Evolutionary conservation across 192 early-diverging fungal species (phyloP), one percentile per base, ranked within the genome.

Genomic region (Diversispora epigaea): DNA sequence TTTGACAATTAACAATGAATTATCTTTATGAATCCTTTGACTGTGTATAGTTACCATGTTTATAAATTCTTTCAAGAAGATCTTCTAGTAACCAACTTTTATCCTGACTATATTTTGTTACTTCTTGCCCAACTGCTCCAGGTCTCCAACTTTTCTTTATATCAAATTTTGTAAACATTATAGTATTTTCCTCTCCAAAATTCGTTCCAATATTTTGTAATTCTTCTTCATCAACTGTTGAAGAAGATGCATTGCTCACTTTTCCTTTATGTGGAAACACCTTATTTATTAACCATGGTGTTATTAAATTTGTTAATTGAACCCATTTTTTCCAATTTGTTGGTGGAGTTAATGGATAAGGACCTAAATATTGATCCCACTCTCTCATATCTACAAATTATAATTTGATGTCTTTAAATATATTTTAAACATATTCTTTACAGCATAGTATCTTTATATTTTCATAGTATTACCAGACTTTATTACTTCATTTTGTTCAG

Each of bases 21-120:
- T n/a, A n/a, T n/a, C n/a, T n/a, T n/a, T n/a, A n/a, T n/a, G n/a
- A n/a, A n/a, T n/a, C n/a, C n/a, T n/a, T n/a, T n/a, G n/a, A n/a
- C n/a, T 32, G 25, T 32, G 25, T 32, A 32, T 32, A 32, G 2
- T 54, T 82, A 86, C 88, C 82, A 57, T 83, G 79, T 54, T 79
- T 72, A 73, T 84, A 89, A 2, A 75, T 71, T 8, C 73, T 63
- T 8, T 68, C 76, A 41, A 93, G 77, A 1, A 93, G 55, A 19
- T 89, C 61, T 4, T 69, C 64, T 55, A 95, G 80, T 40, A 98
- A 85, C 89, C 91, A 98, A 45, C 90, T 91, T 79, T 97, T 97
- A 85, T 99, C 97, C 40, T 89, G 74, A 79, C 91, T 93, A 84
- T 93, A 95, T 65, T 85, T 85, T 50, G 91, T 93, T 1, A 92